Evolutionary conservation across 2,329 filamentous ascomycete species (phyloP).

Genomic region (Nemania abortiva): DNA sequence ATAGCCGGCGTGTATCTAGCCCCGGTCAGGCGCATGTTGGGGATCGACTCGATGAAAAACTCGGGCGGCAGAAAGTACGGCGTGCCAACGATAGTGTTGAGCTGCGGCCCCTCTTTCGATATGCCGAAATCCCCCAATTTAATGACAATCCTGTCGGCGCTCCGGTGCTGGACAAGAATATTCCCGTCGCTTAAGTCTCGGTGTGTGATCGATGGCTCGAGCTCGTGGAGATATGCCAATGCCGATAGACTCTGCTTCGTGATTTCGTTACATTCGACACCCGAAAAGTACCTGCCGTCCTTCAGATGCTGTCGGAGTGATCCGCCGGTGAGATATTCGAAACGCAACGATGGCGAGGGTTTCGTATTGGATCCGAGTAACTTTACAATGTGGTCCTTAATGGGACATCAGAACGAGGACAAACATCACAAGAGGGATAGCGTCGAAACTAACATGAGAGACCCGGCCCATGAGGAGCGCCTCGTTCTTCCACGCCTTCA

Average conservation of each 20-base stretch:
- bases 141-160: background rate
- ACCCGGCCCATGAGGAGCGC: background rate
- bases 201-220: conserved; percentile 8
- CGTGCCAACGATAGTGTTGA: background rate
- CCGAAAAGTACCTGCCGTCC: background rate
- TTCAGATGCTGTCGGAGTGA: conserved; percentile 7
- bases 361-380: background rate
- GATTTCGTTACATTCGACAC: no score
- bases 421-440: background rate
- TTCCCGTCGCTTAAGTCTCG: conserved; percentile 12
- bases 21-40: background rate
- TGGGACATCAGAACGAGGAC: no score
- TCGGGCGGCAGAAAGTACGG: conserved; percentile 10
- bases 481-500: conserved; percentile 6
- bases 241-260: conserved; percentile 5
- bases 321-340: conserved; percentile 15
- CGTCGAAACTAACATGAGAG: conserved; percentile 9
- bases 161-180: conserved; percentile 9
- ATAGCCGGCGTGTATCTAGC: conserved; percentile 6
- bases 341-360: background rate
- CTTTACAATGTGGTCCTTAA: conserved; percentile 16
- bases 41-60: background rate
- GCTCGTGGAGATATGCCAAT: conserved; percentile 11
- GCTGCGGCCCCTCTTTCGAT: background rate
- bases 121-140: conserved; percentile 20